Evolutionary conservation across 345 rosid species (phyloP).

Genomic region (Pseudoturritis turrita): DNA sequence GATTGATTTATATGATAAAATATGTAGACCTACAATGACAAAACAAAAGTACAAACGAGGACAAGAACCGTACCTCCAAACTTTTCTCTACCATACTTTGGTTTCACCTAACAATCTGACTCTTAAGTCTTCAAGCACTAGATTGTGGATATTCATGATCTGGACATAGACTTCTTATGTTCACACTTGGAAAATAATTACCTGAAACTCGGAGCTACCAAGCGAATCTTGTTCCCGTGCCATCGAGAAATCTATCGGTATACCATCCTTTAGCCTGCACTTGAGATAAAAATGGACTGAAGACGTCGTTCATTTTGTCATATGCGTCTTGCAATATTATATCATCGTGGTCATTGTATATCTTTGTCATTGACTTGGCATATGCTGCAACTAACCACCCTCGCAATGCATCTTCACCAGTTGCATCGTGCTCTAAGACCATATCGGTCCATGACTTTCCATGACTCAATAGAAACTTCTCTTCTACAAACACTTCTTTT

Average conservation of each 20-base stretch:
- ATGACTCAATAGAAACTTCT: constrained; percentile 59
- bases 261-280: constrained; percentile 88
- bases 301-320: constrained; percentile 50
- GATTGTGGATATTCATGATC: constrained; percentile 12
- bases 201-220: constrained; percentile 31
- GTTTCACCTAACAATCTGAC: constrained; percentile 23
- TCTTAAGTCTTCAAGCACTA: constrained; percentile 5
- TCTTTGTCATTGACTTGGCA: constrained; percentile 42
- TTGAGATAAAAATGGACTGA: constrained; percentile 52
- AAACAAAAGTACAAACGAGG: constrained; percentile 21
- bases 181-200: neutral
- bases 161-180: constrained; percentile 13
- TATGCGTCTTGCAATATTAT: constrained; percentile 54
- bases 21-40: constrained; percentile 1
- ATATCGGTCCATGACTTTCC: constrained; percentile 61
- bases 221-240: constrained; percentile 76
- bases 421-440: constrained; percentile 72
- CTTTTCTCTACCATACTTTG: neutral
- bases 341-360: constrained; percentile 27
- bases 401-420: constrained; percentile 87
- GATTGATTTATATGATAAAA: neutral
- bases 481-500: constrained; percentile 60
- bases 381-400: constrained; percentile 95
- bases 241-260: constrained; percentile 83
- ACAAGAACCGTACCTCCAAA: constrained; percentile 28